Conservation (phyloP, 805 yeast genomes). For the Wickerhamiella cacticola region DNA sequence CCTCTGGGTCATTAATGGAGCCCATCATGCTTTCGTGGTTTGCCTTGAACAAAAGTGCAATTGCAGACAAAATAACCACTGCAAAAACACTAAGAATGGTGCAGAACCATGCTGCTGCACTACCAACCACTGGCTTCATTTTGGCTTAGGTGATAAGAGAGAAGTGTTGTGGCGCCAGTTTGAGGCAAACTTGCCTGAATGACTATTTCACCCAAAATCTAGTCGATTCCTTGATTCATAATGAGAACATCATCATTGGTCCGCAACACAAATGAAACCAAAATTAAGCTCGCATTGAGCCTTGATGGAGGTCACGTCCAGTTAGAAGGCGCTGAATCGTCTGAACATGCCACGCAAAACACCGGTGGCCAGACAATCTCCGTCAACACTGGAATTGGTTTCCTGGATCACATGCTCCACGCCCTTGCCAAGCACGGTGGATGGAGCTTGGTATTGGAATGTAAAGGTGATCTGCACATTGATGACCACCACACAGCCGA, state of each 20-base stretch:
- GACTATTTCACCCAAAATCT: no score
- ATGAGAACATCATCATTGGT: constrained; percentile 37
- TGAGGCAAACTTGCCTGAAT: no score
- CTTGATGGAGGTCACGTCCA: constrained; percentile 75
- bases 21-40: constrained; percentile 92
- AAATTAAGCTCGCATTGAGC: constrained; percentile 71
- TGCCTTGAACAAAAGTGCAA: constrained; percentile 67
- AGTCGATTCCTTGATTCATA: neutral
- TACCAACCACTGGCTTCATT: constrained; percentile 29
- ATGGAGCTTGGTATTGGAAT: constrained; percentile 82
- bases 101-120: constrained; percentile 90
- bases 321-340: constrained; percentile 36
- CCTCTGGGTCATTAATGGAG: constrained; percentile 77
- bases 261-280: constrained; percentile 85
- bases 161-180: no score
- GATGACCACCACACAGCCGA: constrained; percentile 97
- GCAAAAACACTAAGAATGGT: constrained; percentile 89
- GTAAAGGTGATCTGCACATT: constrained; percentile 87
- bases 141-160: neutral
- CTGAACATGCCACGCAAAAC: constrained; percentile 47
- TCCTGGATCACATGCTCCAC: constrained; percentile 93
- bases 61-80: constrained; percentile 68
- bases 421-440: constrained; percentile 96
- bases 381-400: constrained; percentile 87
- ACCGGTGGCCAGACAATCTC: constrained; percentile 62